Base-by-base conservation (phyloP, 257 asterid species). In the Eustoma russellianum region DNA sequence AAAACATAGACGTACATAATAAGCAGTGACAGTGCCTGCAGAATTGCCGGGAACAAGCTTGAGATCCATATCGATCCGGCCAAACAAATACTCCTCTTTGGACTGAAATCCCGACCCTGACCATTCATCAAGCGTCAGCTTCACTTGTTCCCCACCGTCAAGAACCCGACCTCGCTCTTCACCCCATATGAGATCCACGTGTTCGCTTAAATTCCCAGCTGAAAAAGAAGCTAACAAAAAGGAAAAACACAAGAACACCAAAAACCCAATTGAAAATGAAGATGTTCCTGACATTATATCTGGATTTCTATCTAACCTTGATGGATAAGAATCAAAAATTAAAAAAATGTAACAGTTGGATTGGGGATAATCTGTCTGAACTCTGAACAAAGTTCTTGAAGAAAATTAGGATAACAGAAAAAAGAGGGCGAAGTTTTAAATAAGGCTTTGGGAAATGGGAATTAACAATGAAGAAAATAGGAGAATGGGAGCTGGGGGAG, bases 11-110 rank as follows among this genome's bases (percentile, higher is more conserved):
- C 72, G 50, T 28, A 82, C 90, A 65, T 68, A 82, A 41, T 76
- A 82, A 0, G 90, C 80, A 40, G 90, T 76, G 56, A 82, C 90
- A 5, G 74, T 68, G 52, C 74, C 74, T 1, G 74, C 69, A 15
- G 74, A 68, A 44, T 68, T 55, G 11, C 69, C 74, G 2, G 62
- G 66, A 12, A 68, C 62, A 38, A 68, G 74, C 53, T 68, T 68
- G 50, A 68, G 66, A 12, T 68, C 58, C 69, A 68, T 53, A n/a
- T 68, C 74, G 0, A 68, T 41, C 50, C 74, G 53, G 13, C 74
- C 74, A 41, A 38, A 63, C 10, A 68, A 41, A 14, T 52, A 68
- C 62, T 57, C 46, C 49, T 68, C 49, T 60, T 57, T 68, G 54
- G 74, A 68, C 13, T 63, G 69, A 54, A 68, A 68, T 13, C 74